Evolutionary conservation across 371 early-diverging fungal genomes (phyloP), one percentile per base, ranked within the genome.

Genomic region (Mitosporidium daphniae): DNA sequence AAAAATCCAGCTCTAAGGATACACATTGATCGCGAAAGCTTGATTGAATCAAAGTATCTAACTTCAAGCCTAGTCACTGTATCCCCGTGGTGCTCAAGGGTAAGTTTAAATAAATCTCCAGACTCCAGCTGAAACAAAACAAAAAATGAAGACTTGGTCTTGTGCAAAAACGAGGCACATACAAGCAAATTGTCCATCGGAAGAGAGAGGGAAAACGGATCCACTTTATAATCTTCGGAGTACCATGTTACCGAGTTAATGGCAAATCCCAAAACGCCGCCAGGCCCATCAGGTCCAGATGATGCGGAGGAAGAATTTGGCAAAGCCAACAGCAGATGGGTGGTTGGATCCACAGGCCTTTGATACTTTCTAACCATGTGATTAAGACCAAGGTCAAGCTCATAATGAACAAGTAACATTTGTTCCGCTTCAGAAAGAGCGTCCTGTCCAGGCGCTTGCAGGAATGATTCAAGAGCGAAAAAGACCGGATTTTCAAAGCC

Each of bases 401-500:
- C 89, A 35, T 86, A 84, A 34, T 66, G 80, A n/a, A 63, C 67
- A 36, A 86, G 40, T 32, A 54, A 44, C 16, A n/a, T 28, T 27
- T 9, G 1, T 6, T 7, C 26, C 9, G 21, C 27, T 10, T 23
- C 38, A 42, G 25, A 10, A 16, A 37, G 28, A 19, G 61, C 53
- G 42, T 71, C 74, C 25, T 53, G 48, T 41, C 72, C 73, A 1
- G 64, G 56, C 16, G 74, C 91, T 5, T 54, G 38, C 40, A 73
- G 73, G 42, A 66, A 68, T 1, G 61, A 54, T 37, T 84, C 91
- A 18, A 91, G 39, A 32, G 61, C 57, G 0, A 84, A 86, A 55
- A 91, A 91, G 17, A 77, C 53, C 1, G 93, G 93, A 42, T 86
- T 91, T 33, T 91, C 89, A 35, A 67, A 91, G 0, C 82, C 89